Conservation (phyloP, 441 rosid species). For the Corymbia citriodora region DNA sequence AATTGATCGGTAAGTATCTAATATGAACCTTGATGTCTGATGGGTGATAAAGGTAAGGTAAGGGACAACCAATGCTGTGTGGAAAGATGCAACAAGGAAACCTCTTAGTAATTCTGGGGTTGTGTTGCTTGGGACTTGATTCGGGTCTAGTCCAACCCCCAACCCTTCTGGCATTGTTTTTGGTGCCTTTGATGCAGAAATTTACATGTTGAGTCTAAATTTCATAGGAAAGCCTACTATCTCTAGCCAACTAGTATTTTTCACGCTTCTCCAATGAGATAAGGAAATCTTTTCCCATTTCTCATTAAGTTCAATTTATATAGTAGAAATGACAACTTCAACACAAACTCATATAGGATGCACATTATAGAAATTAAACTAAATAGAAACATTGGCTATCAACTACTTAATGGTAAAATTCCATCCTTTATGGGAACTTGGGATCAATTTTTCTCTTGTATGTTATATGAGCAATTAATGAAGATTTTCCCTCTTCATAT, state of each 20-base stretch:
- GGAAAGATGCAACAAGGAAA: too few species aligned
- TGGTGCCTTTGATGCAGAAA: neutral
- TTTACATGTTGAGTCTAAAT: neutral
- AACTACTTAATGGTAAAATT: neutral
- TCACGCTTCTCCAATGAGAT: neutral
- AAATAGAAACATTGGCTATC: neutral
- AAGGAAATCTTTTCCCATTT: neutral
- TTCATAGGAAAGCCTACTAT: neutral
- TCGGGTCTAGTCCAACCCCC: neutral
- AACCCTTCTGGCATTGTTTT: neutral
- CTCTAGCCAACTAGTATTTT: neutral
- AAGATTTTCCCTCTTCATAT: neutral
- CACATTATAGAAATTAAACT: neutral
- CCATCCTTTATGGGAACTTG: neutral
- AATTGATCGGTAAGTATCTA: too few species aligned
- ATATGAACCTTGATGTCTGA: too few species aligned
- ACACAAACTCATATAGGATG: neutral
- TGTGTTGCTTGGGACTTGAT: neutral
- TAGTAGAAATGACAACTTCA: neutral
- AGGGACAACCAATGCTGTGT: too few species aligned
- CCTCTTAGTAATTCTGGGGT: neutral
- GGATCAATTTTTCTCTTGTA: neutral
- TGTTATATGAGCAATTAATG: neutral
- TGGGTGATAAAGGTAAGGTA: too few species aligned
- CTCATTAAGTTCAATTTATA: neutral